Percentiles rank a stretch among this genome's conserved stretches.
phyloP scores from a whole-genome alignment of 164 flowering plant species.

The Warburgia ugandensis region DNA sequence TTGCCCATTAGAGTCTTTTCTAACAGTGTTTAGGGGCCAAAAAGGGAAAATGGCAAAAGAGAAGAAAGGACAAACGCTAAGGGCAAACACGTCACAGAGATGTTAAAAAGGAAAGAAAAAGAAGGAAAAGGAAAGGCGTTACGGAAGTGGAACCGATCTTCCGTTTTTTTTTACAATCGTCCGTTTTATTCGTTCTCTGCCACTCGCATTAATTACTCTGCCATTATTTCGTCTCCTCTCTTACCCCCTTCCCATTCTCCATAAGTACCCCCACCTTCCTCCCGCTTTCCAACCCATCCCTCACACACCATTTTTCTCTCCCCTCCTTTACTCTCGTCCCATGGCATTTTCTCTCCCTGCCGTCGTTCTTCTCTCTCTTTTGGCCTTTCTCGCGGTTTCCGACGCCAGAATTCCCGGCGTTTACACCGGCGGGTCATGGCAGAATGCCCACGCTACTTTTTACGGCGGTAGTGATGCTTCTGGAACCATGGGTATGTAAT shows the following conservation, averaged over 20 bases:
- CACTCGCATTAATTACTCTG: constrained; percentile 12
- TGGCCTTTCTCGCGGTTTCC: constrained; percentile 20
- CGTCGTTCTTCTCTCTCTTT: constrained; percentile 13
- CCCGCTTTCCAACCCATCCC: constrained; percentile 11
- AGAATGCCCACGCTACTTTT: constrained; percentile 82
- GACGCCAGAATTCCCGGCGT: constrained; percentile 63
- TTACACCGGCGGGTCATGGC: constrained; percentile 56
- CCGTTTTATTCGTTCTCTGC: neutral
- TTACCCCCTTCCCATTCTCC: constrained; percentile 3
- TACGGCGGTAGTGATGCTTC: constrained; percentile 91
- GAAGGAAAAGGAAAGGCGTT: too few relatives aligned
- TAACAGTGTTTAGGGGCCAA: too few relatives aligned
- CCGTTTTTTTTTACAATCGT: too few relatives aligned
- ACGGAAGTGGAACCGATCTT: too few relatives aligned
- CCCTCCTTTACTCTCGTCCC: constrained; percentile 13
- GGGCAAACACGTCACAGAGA: too few relatives aligned
- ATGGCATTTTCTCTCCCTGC: constrained; percentile 5
- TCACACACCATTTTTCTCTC: constrained; percentile 11
- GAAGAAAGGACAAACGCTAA: too few relatives aligned
- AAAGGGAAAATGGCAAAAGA: too few relatives aligned
- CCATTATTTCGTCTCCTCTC: constrained; percentile 12
- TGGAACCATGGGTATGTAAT: constrained; percentile 73
- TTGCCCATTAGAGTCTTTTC: too few relatives aligned
- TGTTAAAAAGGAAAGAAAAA: too few relatives aligned
- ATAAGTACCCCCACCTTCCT: constrained; percentile 37